These are phyloP conservation scores for Eutypella sp. DNA, from an alignment of 2,329 filamentous ascomycete species.

Conservation along the genomic window DNA sequence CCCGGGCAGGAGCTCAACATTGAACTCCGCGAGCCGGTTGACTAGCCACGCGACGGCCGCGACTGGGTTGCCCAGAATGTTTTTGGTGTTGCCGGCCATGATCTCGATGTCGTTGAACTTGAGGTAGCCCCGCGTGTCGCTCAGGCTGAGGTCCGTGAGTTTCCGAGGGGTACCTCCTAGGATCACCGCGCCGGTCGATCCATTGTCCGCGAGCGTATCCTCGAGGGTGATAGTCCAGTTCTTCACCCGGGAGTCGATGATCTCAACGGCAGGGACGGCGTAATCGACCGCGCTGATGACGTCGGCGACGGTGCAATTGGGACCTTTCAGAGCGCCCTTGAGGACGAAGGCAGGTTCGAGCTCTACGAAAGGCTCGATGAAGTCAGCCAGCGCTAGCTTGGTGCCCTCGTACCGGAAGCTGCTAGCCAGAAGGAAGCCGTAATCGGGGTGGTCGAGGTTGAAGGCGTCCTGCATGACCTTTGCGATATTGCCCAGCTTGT, in stretches of 20 bases:
- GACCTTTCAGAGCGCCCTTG: conserved; percentile 17
- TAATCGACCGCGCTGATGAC: conserved; percentile 25
- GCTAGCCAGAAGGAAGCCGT: conserved; percentile 21
- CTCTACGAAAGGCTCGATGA: conserved; percentile 23
- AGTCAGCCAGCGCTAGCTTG: conserved; percentile 13
- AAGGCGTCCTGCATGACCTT: conserved; percentile 26
- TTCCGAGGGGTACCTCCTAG: conserved; percentile 20
- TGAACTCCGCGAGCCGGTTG: conserved; percentile 18
- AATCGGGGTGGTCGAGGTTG: conserved; percentile 23
- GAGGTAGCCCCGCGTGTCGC: conserved; percentile 16
- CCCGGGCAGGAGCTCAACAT: conserved; percentile 17
- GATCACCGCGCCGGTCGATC: conserved; percentile 20
- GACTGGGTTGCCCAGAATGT: conserved; percentile 21
- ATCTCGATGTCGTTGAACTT: conserved; percentile 20
- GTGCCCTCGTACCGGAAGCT: conserved; percentile 21
- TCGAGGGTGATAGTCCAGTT: conserved; percentile 20
- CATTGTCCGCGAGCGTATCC: conserved; percentile 23
- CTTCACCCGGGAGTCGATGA: conserved; percentile 23
- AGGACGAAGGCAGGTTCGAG: conserved; percentile 24
- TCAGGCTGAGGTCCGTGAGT: conserved; percentile 17
- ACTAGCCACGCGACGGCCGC: conserved; percentile 21
- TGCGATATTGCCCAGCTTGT: conserved; percentile 26
- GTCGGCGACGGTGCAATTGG: conserved; percentile 22
- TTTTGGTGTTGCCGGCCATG: conserved; percentile 20
- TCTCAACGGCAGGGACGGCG: conserved; percentile 23